These are phyloP conservation scores for Neofusicoccum umdonicola DNA, from an alignment of 2,329 filamentous ascomycete species.

Conservation along the genomic window DNA sequence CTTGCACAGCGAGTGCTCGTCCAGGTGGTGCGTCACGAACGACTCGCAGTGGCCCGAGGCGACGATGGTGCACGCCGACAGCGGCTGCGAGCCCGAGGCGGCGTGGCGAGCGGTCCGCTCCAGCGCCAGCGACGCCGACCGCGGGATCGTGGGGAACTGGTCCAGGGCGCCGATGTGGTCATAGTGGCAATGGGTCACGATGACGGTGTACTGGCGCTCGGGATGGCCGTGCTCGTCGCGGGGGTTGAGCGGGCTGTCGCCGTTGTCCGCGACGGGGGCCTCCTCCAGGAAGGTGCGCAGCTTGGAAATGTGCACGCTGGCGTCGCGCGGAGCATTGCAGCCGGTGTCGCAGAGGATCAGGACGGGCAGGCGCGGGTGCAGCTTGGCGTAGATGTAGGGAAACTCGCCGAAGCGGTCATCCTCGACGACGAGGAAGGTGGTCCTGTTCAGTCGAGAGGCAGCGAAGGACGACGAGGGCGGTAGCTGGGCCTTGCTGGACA, in stretches of 20 bases:
- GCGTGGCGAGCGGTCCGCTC: not conserved
- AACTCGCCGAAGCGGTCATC: constrained; percentile 44
- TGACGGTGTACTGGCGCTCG: constrained; percentile 37
- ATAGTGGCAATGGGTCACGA: constrained; percentile 50
- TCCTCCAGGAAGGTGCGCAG: constrained; percentile 45
- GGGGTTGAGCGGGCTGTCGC: constrained; percentile 38
- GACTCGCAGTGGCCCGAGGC: constrained; percentile 36
- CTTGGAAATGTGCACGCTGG: constrained; percentile 27
- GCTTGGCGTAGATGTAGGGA: constrained; percentile 49
- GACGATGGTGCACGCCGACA: constrained; percentile 25
- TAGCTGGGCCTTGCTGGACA: not conserved
- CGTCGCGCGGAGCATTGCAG: constrained; percentile 39
- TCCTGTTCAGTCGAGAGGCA: constrained; percentile 37
- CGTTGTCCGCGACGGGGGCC: constrained; percentile 36
- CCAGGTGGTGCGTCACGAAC: constrained; percentile 43
- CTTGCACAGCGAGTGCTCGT: constrained; percentile 42
- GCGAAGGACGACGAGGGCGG: constrained; percentile 31
- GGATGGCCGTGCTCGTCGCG: constrained; percentile 20
- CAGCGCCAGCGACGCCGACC: not conserved
- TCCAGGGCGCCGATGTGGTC: constrained; percentile 40
- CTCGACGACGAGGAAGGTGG: constrained; percentile 47
- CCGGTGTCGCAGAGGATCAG: constrained; percentile 48
- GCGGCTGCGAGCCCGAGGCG: constrained; percentile 19
- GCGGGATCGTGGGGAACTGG: constrained; percentile 28
- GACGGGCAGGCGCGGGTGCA: constrained; percentile 30